Evolutionary conservation across 2,329 filamentous ascomycete genomes (phyloP).

Genomic region (Chlorencoelia australis): DNA sequence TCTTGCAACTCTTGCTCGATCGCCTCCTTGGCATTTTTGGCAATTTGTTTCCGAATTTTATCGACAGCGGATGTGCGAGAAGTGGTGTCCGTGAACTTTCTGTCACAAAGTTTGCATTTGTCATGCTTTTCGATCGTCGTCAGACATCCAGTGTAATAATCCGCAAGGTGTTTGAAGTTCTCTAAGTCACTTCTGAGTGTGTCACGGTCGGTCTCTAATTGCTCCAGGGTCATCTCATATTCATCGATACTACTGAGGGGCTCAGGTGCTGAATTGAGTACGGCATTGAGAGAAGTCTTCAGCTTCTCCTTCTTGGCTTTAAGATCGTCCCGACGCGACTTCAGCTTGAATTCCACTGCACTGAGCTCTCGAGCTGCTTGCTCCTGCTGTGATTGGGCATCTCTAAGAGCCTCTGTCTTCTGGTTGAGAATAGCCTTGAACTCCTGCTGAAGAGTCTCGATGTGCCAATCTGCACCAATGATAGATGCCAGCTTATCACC

Average conservation of each 20-base stretch:
- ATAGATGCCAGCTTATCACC: conserved; percentile 56
- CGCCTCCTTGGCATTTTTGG: conserved; percentile 52
- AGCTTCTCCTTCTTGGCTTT: conserved; percentile 55
- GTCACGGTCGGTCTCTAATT: conserved; percentile 41
- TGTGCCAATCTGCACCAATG: conserved; percentile 57
- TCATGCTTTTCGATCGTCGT: conserved; percentile 56
- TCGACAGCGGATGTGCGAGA: conserved; percentile 55
- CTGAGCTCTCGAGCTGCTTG: conserved; percentile 61
- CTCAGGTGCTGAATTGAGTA: conserved; percentile 39
- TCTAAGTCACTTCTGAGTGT: conserved; percentile 52
- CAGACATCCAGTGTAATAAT: conserved; percentile 63
- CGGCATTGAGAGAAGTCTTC: conserved; percentile 47
- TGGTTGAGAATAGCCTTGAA: conserved; percentile 55
- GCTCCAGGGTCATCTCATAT: conserved; percentile 41
- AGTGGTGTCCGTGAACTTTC: conserved; percentile 51
- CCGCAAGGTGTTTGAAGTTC: conserved; percentile 56
- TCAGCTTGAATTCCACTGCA: conserved; percentile 65
- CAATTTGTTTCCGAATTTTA: conserved; percentile 54
- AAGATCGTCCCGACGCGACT: conserved; percentile 51
- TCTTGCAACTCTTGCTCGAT: conserved; percentile 51
- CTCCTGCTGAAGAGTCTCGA: conserved; percentile 57
- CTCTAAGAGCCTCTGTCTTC: conserved; percentile 47
- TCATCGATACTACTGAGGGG: conserved; percentile 39
- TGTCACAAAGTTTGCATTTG: conserved; percentile 66
- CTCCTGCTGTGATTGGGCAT: conserved; percentile 62